Evolutionary conservation across 345 rosid species (phyloP), one percentile per base, ranked within the genome.

Genomic region (Limnanthes douglasii): DNA sequence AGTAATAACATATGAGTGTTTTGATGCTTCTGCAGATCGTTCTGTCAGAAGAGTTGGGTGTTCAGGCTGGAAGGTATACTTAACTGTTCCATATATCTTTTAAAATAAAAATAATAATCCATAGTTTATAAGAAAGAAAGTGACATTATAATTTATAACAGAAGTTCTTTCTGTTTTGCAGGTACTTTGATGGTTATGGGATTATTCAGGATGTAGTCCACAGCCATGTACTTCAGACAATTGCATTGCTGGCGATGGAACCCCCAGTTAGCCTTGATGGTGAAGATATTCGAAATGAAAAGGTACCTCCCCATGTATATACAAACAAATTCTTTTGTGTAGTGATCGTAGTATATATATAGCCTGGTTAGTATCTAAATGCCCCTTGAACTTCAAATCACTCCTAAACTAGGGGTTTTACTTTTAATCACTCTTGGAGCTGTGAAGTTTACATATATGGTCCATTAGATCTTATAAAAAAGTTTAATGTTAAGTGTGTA

Each of bases 171-270:
- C 29, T 41, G 29, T 43, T 39, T 3, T 17, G 31, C 59, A 81
- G 88, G 61, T 73, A 71, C 55, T 71, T 62, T 73, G 78, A 77
- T 41, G 90, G 85, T 46, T 78, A 82, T 65, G 86, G 90, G 39
- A 68, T 82, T 45, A 65, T 78, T 39, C 76, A 64, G 12, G 85
- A 74, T 54, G 57, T 82, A 29, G 73, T 78, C 37, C 82, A 71
- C 15, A 74, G 82, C 50, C 94, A 82, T 60, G 48, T 78, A 39
- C 68, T 82, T 42, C 90, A 78, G 67, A 78, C 75, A 27, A 52
- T 74, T 27, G 79, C 82, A 31, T 62, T 82, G 51, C 78, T 82
- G 57, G 68, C 94, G 31, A 82, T 78, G 90, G 94, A 74, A 56
- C 79, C 90, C 36, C 94, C 94, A 0, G 46, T 69, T 56, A 77